phyloP scores from a whole-genome alignment of 208 protist genomes.

The Trichomonas tenax region DNA sequence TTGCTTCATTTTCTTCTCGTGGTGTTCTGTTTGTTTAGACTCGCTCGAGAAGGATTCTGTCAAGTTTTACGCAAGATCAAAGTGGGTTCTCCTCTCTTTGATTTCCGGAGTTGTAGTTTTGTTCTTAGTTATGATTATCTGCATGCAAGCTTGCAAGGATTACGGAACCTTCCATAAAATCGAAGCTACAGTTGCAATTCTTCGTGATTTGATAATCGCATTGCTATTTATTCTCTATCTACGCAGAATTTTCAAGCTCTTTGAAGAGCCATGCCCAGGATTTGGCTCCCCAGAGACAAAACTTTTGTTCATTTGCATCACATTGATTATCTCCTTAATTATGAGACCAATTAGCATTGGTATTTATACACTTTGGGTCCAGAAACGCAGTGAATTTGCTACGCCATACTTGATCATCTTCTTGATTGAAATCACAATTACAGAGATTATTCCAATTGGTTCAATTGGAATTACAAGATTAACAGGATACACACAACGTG shows the following conservation, averaged over 20 bases:
- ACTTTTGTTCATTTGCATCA: neutral
- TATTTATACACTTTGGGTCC: neutral
- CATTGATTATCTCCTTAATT: neutral
- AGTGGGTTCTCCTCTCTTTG: neutral
- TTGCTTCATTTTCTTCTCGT: constrained; percentile 7
- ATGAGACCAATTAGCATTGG: neutral
- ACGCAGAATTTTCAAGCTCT: neutral
- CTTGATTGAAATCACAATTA: neutral
- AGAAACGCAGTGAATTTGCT: neutral
- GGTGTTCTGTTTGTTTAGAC: neutral
- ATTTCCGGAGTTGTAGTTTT: neutral
- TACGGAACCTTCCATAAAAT: neutral
- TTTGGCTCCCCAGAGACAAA: neutral
- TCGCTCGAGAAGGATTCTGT: neutral
- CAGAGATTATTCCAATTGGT: neutral
- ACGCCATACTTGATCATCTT: neutral
- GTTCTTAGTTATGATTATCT: neutral
- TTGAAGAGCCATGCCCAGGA: neutral
- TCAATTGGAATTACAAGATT: neutral
- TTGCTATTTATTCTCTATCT: neutral
- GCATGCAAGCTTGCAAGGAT: neutral
- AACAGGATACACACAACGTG: neutral
- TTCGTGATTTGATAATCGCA: neutral
- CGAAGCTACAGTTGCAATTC: neutral
- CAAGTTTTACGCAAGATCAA: neutral